phyloP scores from a whole-genome alignment of 2,329 filamentous ascomycete genomes.

The Xylariomycetidae sp. region DNA sequence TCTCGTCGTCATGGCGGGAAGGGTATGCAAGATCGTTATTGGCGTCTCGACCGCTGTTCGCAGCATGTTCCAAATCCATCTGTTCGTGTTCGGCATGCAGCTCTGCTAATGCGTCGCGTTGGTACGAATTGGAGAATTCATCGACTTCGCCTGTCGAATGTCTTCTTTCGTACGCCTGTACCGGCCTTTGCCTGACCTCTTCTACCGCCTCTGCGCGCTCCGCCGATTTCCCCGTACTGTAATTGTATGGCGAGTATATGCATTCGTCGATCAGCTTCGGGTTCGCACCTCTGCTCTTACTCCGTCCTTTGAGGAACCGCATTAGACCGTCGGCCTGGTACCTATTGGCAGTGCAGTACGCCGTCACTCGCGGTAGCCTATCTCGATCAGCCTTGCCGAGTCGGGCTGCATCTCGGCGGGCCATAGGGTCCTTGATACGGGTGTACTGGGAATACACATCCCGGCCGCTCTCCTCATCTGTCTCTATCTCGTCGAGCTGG shows the following conservation, averaged over 20 bases:
- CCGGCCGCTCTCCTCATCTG: slow-evolving; percentile 82
- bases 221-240: slow-evolving; percentile 40
- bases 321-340: slow-evolving; percentile 88
- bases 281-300: slow-evolving; percentile 68
- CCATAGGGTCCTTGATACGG: slow-evolving; percentile 92
- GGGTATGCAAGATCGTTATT: slow-evolving; percentile 30
- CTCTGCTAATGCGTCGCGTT: slow-evolving; percentile 58
- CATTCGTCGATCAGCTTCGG: slow-evolving; percentile 97
- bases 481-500: slow-evolving; percentile 62
- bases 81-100: slow-evolving; percentile 37
- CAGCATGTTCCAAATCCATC: slow-evolving; percentile 22
- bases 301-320: slow-evolving; percentile 82
- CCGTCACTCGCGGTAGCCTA: slow-evolving; percentile 82
- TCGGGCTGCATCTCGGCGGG: slow-evolving; percentile 82
- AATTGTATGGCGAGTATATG: slow-evolving; percentile 91
- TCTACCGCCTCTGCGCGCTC: slow-evolving; percentile 34
- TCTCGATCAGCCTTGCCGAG: slow-evolving; percentile 90
- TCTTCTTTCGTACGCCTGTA: slow-evolving; percentile 54
- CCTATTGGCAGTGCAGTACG: slow-evolving; percentile 89
- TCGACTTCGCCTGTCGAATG: slow-evolving; percentile 73
- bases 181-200: slow-evolving; percentile 28
- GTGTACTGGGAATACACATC: slow-evolving; percentile 99
- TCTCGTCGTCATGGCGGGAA: slow-evolving; percentile 20
- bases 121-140: slow-evolving; percentile 48
- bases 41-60: slow-evolving; percentile 20